Base-by-base conservation (phyloP, 2,329 filamentous ascomycete genomes). In the Claviceps sp. region DNA sequence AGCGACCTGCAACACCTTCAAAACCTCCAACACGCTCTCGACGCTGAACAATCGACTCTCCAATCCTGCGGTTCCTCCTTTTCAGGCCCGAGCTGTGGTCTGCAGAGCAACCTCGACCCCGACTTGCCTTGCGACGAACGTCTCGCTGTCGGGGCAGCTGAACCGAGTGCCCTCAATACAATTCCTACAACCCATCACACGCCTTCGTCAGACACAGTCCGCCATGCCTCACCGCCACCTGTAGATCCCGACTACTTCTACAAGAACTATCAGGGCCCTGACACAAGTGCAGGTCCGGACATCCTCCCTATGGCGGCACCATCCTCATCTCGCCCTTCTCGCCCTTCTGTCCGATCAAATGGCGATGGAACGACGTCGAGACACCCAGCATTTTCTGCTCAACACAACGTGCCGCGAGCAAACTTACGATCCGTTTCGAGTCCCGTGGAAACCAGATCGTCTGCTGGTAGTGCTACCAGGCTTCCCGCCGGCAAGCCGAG, bases 231-330 rank as follows among this genome's bases (percentile, higher is more conserved):
- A 62, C 67, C 68, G 59, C 56, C 69, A 61, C 56, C 69, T 60
- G 62, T 72, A 65, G 71, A 76, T 59, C 74, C 76, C 59, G 75
- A 77, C 71, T 70, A 76, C 62, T 79, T 77, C 64, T 79, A 79
- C 66, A 73, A 71, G 59, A 71, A 68, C 62, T 75, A 74, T 60
- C 68, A 68, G 59, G 65, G 64, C 60, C 60, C 65, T 51, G 66
- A 69, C 55, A 57, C 65, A 52, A 64, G 64, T 59, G 58, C 58
- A 57, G 62, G 65, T 49, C 60, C 58, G 60, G 68, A 71, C 58
- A 54, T 58, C 50, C 56, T 62, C 47, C 60, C 64, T 56, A 69
- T 69, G 63, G 62, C 66, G 44, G 62, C 69, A 22, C 46, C 54
- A 52, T 67, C 69, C 52, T 63, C 26, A 3, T 30, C 26, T 30